Evolutionary conservation across 768 basidiomycete species (phyloP).

Genomic region (Nidularia pulvinata): DNA sequence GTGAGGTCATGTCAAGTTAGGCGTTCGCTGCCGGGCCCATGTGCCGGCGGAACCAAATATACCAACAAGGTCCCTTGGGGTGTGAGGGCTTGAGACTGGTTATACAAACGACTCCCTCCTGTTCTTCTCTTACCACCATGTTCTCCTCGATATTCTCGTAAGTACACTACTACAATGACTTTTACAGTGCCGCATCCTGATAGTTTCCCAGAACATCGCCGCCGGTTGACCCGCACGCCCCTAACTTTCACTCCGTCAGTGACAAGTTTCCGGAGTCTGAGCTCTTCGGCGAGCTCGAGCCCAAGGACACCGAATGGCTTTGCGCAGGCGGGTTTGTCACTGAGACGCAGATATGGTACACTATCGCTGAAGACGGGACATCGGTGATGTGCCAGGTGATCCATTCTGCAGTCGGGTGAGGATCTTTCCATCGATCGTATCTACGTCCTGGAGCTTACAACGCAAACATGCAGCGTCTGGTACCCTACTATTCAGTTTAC

Average conservation of each 20-base stretch:
- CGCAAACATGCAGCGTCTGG: conserved; percentile 62
- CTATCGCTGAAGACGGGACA: conserved; percentile 77
- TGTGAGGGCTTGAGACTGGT: no score
- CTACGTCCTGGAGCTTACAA: conserved; percentile 2
- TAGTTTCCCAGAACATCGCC: conserved; percentile 42
- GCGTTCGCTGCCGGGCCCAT: no score
- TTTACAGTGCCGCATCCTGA: conserved; percentile 1
- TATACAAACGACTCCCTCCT: neutral
- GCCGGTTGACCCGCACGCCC: conserved; percentile 63
- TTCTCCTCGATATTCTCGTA: conserved; percentile 81
- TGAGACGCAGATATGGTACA: conserved; percentile 91
- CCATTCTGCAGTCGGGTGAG: conserved; percentile 88
- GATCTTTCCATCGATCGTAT: conserved; percentile 11
- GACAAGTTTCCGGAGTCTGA: conserved; percentile 52
- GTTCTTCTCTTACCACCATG: conserved; percentile 44
- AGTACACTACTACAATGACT: conserved; percentile 29
- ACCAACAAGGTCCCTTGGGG: no score
- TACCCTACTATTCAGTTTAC: conserved; percentile 95
- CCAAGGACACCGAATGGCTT: conserved; percentile 80
- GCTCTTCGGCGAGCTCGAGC: conserved; percentile 73
- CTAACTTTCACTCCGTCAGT: conserved; percentile 85
- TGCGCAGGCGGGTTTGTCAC: conserved; percentile 85
- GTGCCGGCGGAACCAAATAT: no score
- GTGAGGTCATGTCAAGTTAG: no score
- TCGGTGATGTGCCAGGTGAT: conserved; percentile 84